phyloP scores from a whole-genome alignment of 805 yeast genomes.

The Yarrowia keelungensis region DNA sequence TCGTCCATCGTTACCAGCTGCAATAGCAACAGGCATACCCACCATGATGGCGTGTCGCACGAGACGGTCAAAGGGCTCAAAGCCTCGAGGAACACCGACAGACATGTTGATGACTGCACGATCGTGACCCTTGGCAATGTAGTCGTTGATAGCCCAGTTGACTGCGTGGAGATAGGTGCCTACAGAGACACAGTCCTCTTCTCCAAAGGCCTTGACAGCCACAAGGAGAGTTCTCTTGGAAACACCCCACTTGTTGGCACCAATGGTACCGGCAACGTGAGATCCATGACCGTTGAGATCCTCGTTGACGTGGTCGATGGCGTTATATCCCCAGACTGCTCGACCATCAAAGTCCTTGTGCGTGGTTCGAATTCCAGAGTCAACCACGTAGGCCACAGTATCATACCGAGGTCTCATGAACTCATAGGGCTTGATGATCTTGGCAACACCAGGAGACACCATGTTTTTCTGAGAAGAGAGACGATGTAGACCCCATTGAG shows the following conservation, averaged over 20 bases:
- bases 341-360: slow-evolving; percentile 65
- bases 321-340: slow-evolving; percentile 63
- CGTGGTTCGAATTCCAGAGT: slow-evolving; percentile 60
- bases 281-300: slow-evolving; percentile 67
- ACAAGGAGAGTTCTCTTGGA: slow-evolving; percentile 59
- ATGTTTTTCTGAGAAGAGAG: slow-evolving; percentile 73
- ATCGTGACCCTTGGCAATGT: slow-evolving; percentile 42
- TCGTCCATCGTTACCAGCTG: slow-evolving; percentile 30
- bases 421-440: slow-evolving; percentile 67
- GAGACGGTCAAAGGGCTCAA: slow-evolving; percentile 51
- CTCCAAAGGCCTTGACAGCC: slow-evolving; percentile 63
- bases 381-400: slow-evolving; percentile 59
- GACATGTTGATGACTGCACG: slow-evolving; percentile 34
- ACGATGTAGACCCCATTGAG: slow-evolving; percentile 85
- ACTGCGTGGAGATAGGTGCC: slow-evolving; percentile 62
- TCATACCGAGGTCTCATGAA: slow-evolving; percentile 55
- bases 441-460: slow-evolving; percentile 48
- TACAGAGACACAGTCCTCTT: slow-evolving; percentile 62
- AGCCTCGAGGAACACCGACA: slow-evolving; percentile 52
- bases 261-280: slow-evolving; percentile 68
- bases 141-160: slow-evolving; percentile 56
- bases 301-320: slow-evolving; percentile 51
- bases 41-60: slow-evolving; percentile 23
- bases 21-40: slow-evolving; percentile 48
- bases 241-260: slow-evolving; percentile 59